Conservation (phyloP, 768 basidiomycete species). For the Wakefieldia striispora region DNA sequence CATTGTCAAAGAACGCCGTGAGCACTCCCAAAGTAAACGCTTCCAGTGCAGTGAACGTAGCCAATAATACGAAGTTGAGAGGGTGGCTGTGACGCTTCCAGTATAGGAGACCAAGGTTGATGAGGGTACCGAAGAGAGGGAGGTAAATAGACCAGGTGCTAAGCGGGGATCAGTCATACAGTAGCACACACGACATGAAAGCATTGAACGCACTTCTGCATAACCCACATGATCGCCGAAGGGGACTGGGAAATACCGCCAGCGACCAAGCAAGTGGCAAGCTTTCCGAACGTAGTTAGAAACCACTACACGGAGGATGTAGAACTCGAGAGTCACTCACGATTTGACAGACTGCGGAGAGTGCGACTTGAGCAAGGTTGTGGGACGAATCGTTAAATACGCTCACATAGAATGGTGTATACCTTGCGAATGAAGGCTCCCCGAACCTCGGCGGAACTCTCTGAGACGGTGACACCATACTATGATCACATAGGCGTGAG, state of each 20-base stretch:
- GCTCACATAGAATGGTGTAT: slow-evolving; percentile 84
- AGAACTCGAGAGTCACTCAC: slow-evolving; percentile 38
- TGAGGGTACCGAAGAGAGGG: slow-evolving; percentile 73
- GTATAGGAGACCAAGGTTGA: slow-evolving; percentile 78
- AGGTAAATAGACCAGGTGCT: slow-evolving; percentile 82
- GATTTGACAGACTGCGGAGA: slow-evolving; percentile 62
- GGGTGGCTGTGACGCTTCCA: slow-evolving; percentile 94
- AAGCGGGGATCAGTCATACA: slow-evolving; percentile 3
- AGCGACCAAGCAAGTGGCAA: slow-evolving; percentile 78
- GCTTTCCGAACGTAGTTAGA: slow-evolving; percentile 29
- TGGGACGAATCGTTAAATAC: neutral
- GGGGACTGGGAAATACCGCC: slow-evolving; percentile 65
- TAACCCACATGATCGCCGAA: slow-evolving; percentile 66
- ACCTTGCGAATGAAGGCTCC: slow-evolving; percentile 89
- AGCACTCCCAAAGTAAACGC: slow-evolving; percentile 87
- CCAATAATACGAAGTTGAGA: slow-evolving; percentile 79
- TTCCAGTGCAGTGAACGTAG: slow-evolving; percentile 88
- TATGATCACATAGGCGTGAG: slow-evolving; percentile 27
- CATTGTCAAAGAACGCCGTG: slow-evolving; percentile 69
- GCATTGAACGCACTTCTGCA: slow-evolving; percentile 51
- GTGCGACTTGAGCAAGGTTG: slow-evolving; percentile 1
- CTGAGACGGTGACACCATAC: slow-evolving; percentile 82
- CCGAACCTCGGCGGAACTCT: slow-evolving; percentile 75
- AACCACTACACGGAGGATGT: neutral
- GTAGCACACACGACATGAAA: neutral